Evolutionary conservation across 345 rosid genomes (phyloP), one percentile per base, ranked within the genome.

Genomic region (Gossypium raimondii): DNA sequence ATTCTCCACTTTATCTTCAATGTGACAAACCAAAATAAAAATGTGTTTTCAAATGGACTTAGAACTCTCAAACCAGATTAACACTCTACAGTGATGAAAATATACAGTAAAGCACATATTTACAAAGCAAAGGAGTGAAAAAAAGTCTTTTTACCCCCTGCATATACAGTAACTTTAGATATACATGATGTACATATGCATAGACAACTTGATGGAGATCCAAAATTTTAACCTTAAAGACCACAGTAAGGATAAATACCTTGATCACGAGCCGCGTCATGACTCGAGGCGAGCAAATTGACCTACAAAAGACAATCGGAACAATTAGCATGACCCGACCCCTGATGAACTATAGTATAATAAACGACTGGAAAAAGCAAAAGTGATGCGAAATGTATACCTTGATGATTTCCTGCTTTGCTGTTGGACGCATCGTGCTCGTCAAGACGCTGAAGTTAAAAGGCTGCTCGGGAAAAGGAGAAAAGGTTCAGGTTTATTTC

Each of bases 381-480:
- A 2, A 57, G 52, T 61, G 47, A 25, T 10, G 8, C 29, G 16
- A 59, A 25, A 24, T 3, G 29, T 76, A 79, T 76, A 87, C 88
- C 86, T 81, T 84, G 48, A 87, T 63, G 75, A 87, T 87, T 80
- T 87, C 87, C 78, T 69, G 76, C 79, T 81, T 85, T 14, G 78
- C 27, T 48, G 70, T 80, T 2, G 81, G 82, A 20, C 78, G 84
- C 43, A 6, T 74, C 0, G 78, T 77, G 67, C 84, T 75, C 2
- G 82, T 78, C 59, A 88, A 75, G 56, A 84, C 78, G 17, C 89
- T 82, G 83, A 88, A 67, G 82, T 88, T 85, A 78, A 88, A 88
- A 72, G 77, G 78, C 89, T 88, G 84, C 51, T 72, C 43, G 14
- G 61, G 29, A 65, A 75, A 67, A 61, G 12, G 38, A 44, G 8